Evolutionary conservation across 2,329 filamentous ascomycete genomes (phyloP).

Genomic region (Mycogone perniciosa): DNA sequence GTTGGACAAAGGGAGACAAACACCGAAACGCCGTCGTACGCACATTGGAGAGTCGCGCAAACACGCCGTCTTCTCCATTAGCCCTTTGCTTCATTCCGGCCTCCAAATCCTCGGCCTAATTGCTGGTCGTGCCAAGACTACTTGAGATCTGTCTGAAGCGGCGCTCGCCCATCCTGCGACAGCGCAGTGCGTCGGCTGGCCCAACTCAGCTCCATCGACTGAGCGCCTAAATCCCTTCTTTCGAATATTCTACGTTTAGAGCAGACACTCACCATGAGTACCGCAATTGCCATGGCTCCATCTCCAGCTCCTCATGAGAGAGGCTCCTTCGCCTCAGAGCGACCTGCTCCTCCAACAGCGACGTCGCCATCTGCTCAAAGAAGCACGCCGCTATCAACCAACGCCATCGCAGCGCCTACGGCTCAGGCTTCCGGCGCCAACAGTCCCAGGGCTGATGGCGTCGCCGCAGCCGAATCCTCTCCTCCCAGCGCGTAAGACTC

Average conservation of each 20-base stretch:
- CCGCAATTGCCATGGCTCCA: constrained; percentile 62
- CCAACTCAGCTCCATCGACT: constrained; percentile 1
- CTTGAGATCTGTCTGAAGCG: neutral
- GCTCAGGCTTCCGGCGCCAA: constrained; percentile 46
- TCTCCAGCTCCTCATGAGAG: constrained; percentile 62
- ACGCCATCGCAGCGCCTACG: constrained; percentile 33
- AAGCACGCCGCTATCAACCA: constrained; percentile 24
- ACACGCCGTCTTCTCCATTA: neutral
- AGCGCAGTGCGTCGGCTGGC: constrained; percentile 1
- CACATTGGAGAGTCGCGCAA: constrained; percentile 5
- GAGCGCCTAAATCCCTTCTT: neutral
- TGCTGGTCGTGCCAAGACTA: neutral
- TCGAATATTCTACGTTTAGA: neutral
- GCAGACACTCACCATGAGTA: constrained; percentile 49
- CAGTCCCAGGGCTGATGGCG: constrained; percentile 42
- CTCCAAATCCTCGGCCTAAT: constrained; percentile 1
- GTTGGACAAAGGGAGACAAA: neutral
- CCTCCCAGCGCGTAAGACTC: constrained; percentile 52
- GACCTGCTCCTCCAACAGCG: constrained; percentile 33
- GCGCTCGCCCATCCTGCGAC: constrained; percentile 6
- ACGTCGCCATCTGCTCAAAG: constrained; percentile 42
- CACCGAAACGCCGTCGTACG: neutral
- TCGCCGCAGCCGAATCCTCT: constrained; percentile 45
- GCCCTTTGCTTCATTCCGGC: neutral
- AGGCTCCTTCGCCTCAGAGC: constrained; percentile 49